These are phyloP conservation scores for Neurospora sp. DNA, from an alignment of 495 filamentous ascomycete species.

Conservation along the genomic window DNA sequence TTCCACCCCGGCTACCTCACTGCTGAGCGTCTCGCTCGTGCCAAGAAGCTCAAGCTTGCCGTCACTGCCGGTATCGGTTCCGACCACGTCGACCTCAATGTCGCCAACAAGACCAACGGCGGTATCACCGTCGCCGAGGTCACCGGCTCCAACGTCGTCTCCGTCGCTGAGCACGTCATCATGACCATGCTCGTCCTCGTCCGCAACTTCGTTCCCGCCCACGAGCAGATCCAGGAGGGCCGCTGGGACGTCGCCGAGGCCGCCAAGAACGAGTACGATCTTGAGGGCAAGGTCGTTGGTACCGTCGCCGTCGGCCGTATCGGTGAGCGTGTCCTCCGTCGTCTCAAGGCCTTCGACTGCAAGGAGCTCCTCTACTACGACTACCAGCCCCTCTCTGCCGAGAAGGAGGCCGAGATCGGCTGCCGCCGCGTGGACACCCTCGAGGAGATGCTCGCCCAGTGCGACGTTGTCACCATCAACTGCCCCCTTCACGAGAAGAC, in stretches of 20 bases:
- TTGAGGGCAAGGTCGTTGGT: constrained; percentile 95
- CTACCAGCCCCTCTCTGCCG: constrained; percentile 84
- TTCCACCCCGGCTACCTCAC: constrained; percentile 99
- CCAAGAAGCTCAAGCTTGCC: constrained; percentile 96
- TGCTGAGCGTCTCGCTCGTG: constrained; percentile 89
- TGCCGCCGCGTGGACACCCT: constrained; percentile 67
- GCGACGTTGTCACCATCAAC: constrained; percentile 98
- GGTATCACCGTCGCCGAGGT: constrained; percentile 96
- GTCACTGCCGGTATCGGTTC: constrained; percentile 96
- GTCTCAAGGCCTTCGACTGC: constrained; percentile 95
- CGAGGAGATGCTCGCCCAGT: constrained; percentile 92
- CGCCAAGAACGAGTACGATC: constrained; percentile 95
- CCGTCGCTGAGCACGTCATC: constrained; percentile 87
- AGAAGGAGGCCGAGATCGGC: constrained; percentile 93
- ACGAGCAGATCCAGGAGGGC: constrained; percentile 80
- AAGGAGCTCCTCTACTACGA: constrained; percentile 99
- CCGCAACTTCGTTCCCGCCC: constrained; percentile 96
- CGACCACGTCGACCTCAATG: constrained; percentile 94
- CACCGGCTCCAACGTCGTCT: constrained; percentile 87
- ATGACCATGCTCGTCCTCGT: constrained; percentile 97
- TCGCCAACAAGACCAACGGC: constrained; percentile 96
- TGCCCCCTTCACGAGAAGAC: constrained; percentile 99
- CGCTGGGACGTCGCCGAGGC: constrained; percentile 94
- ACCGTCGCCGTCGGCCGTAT: constrained; percentile 97
- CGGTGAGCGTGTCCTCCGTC: constrained; percentile 91